phyloP scores from a whole-genome alignment of 1,284 basidiomycete species.

The Athelia psychrophila region DNA sequence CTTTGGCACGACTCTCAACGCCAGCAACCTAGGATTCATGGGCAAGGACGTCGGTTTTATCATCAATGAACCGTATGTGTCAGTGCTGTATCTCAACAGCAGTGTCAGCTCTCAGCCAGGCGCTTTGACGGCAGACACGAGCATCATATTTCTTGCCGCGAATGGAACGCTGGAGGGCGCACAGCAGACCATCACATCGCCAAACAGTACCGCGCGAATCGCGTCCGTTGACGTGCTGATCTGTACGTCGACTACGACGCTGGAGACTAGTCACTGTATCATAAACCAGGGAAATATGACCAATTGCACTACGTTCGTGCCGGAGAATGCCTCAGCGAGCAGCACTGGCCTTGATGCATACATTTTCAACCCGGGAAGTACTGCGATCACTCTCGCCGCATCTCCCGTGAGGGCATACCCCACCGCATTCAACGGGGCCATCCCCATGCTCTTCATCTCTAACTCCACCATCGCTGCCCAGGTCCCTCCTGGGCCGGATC shows the following conservation, averaged over 20 bases:
- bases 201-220: not conserved
- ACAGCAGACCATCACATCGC: not conserved
- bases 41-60: not conserved
- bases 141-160: not conserved
- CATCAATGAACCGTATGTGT: not conserved
- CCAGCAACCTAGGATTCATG: not conserved
- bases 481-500: not conserved
- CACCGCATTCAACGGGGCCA: not conserved
- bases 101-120: not conserved
- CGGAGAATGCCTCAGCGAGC: not conserved
- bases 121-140: not conserved
- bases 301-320: not conserved
- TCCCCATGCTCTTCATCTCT: not conserved
- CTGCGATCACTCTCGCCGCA: not conserved
- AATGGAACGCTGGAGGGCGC: not conserved
- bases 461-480: too few relatives aligned
- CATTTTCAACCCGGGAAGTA: not conserved
- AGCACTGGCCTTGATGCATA: not conserved
- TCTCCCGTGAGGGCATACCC: not conserved
- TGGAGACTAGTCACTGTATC: not conserved
- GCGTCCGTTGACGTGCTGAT: not conserved
- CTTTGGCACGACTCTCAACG: not conserved
- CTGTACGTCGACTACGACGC: not conserved
- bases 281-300: not conserved
- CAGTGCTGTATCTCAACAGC: not conserved